These are phyloP conservation scores for Calonectria pauciramosa DNA, from an alignment of 2,329 filamentous ascomycete species.

Conservation along the genomic window DNA sequence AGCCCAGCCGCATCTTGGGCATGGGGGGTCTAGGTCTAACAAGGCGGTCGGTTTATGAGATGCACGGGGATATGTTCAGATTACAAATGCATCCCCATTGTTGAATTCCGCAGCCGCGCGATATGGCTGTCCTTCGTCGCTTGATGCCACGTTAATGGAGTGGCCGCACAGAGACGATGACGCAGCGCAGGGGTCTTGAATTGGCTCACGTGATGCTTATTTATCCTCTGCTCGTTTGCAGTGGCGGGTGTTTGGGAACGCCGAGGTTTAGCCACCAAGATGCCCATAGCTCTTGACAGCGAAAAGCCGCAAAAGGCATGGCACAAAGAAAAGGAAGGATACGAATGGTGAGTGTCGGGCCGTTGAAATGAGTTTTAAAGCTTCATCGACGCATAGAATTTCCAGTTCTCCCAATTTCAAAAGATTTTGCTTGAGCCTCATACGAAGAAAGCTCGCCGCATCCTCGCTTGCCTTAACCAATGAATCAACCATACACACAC, in stretches of 20 bases:
- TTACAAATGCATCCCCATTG: constrained; percentile 43
- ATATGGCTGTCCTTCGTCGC: constrained; percentile 26
- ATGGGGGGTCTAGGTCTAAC: constrained; percentile 37
- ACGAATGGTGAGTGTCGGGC: not conserved
- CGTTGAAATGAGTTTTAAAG: not conserved
- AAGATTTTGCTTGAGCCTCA: not conserved
- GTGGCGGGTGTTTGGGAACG: not conserved
- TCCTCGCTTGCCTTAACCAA: not conserved
- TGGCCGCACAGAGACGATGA: constrained; percentile 42
- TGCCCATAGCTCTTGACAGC: not conserved
- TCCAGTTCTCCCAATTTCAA: not conserved
- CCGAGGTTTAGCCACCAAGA: constrained; percentile 27
- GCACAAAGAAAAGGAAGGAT: not conserved
- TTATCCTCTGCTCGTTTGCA: constrained; percentile 2
- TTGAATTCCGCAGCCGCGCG: constrained; percentile 28
- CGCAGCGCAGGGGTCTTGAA: constrained; percentile 39
- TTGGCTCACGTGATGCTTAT: constrained; percentile 41
- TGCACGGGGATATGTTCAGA: constrained; percentile 21
- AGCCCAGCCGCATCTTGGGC: constrained; percentile 69
- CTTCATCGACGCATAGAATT: not conserved
- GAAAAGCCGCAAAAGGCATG: not conserved
- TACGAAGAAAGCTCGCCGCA: not conserved
- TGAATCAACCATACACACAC: not conserved
- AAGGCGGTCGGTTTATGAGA: constrained; percentile 29
- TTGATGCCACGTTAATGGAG: constrained; percentile 49